Conservation (phyloP, 768 basidiomycete species). For the Nidularia sp. region DNA sequence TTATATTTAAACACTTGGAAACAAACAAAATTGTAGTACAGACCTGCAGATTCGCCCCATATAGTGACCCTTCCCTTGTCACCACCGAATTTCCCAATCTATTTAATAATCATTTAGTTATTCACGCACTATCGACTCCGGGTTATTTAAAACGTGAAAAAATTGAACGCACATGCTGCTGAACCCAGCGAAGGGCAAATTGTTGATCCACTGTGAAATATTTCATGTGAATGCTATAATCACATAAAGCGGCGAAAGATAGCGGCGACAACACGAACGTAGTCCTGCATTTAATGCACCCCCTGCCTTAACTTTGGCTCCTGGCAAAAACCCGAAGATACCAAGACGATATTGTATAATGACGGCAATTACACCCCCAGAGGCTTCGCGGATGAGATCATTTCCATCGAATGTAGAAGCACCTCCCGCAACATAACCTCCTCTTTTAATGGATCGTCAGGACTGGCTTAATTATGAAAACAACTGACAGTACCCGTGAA, state of each 20-base stretch:
- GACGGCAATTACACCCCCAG: constrained; percentile 29
- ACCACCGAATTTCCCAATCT: constrained; percentile 38
- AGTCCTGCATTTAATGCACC: constrained; percentile 46
- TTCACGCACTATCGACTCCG: neutral
- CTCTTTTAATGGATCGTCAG: constrained; percentile 10
- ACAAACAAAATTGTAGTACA: neutral
- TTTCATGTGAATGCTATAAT: constrained; percentile 1
- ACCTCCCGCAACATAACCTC: constrained; percentile 26
- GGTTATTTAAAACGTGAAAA: neutral
- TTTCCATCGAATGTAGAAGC: constrained; percentile 23
- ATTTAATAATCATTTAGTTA: neutral
- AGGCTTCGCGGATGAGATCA: constrained; percentile 29
- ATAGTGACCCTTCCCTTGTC: constrained; percentile 35
- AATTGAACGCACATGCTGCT: constrained; percentile 22
- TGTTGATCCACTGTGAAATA: constrained; percentile 34
- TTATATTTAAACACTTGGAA: neutral
- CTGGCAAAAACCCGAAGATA: constrained; percentile 43
- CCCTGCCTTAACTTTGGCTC: constrained; percentile 31
- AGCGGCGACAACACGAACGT: constrained; percentile 22
- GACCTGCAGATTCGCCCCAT: constrained; percentile 40
- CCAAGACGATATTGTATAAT: constrained; percentile 40
- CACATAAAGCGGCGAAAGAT: neutral
- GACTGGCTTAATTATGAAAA: neutral
- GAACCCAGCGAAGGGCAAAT: constrained; percentile 39
- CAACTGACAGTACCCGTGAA: constrained; percentile 22